A percentile compares a stretch with the other conserved stretches of the same genome.
Conservation (phyloP, 495 filamentous ascomycete genomes). For the Apiosordaria backusii region DNA sequence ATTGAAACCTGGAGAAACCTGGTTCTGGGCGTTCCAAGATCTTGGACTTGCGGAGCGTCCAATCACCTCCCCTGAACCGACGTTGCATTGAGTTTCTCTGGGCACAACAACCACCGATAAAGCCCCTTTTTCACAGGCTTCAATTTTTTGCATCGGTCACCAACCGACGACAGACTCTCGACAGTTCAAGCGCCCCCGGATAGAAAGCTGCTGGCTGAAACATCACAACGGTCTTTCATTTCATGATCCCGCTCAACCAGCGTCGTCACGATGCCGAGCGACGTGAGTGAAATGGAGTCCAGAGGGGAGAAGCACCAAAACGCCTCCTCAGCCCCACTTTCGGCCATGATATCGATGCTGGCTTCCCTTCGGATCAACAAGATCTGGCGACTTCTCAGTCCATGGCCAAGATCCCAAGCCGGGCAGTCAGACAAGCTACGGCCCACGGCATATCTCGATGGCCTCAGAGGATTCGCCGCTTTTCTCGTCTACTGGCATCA, state of each 20-base stretch:
- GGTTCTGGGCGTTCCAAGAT: neutral
- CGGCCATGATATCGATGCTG: slow-evolving; percentile 6
- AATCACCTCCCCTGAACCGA: neutral
- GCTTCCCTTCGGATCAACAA: slow-evolving; percentile 2
- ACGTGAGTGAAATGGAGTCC: slow-evolving; percentile 11
- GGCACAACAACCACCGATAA: neutral
- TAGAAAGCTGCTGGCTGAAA: no score
- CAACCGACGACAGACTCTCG: neutral
- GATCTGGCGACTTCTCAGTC: slow-evolving; percentile 16
- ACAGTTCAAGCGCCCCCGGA: neutral
- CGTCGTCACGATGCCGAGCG: slow-evolving; percentile 11
- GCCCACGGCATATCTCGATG: slow-evolving; percentile 46
- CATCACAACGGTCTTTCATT: neutral
- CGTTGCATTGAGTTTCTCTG: neutral
- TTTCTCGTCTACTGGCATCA: slow-evolving; percentile 49
- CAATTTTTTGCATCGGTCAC: neutral
- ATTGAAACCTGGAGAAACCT: neutral
- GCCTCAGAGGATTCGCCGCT: slow-evolving; percentile 46
- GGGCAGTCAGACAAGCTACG: slow-evolving; percentile 26
- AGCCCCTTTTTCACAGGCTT: neutral
- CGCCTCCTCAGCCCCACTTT: neutral
- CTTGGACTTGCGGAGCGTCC: neutral
- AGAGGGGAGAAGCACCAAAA: slow-evolving; percentile 3
- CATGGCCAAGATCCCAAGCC: slow-evolving; percentile 7
- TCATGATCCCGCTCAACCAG: neutral